Base-by-base conservation (phyloP, 2,329 filamentous ascomycete species). In the Aureobasidium sp. region DNA sequence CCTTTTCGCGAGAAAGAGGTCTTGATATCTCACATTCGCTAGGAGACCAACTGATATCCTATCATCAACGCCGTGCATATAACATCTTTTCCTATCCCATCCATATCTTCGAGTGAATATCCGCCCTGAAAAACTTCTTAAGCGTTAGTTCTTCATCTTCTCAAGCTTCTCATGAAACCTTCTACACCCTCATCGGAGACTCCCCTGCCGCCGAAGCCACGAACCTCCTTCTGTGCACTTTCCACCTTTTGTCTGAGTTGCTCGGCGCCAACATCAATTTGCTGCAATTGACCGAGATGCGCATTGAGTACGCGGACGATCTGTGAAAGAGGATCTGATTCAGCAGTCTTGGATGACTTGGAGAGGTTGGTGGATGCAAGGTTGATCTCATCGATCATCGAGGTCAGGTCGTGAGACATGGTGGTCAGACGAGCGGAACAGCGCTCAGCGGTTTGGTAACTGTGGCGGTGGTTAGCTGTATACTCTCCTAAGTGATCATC, bases 361-460 rank as follows among this genome's bases (percentile, higher is more conserved):
- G 86, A 93, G 67, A 99, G 79, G 27, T 87, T 91, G 61, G 89
- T 84, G n/a, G 90, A 94, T 65, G 95, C 93, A 68, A 87, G 86
- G 73, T 99, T 99, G 73, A 99, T 96, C 76, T 97, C 94, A 72
- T 96, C 92, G 69, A 99, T 96, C 91, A 99, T 97, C 77, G 91
- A 93, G 52, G 86, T 87, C 65, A 99, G 80, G 72, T 96, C 91
- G 72, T 91, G 90, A 71, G 91, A 91, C 85, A 97, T 95, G 69
- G 96, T 91, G 63, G 96, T 92, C 66, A 99, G 80, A 67, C 90
- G 86, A 72, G 96, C 90, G 12, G 91, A 91, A 66, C 97, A 82
- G 75, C 91, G 94, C 80, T 99, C 94, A 1, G 94, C 94, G 58
- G 95, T 80, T 81, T 96, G 95, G 79, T 97, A 87, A 36, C 82